These are phyloP conservation scores for Lentinula raphanica DNA, from an alignment of 768 basidiomycete genomes.

Conservation along the genomic window DNA sequence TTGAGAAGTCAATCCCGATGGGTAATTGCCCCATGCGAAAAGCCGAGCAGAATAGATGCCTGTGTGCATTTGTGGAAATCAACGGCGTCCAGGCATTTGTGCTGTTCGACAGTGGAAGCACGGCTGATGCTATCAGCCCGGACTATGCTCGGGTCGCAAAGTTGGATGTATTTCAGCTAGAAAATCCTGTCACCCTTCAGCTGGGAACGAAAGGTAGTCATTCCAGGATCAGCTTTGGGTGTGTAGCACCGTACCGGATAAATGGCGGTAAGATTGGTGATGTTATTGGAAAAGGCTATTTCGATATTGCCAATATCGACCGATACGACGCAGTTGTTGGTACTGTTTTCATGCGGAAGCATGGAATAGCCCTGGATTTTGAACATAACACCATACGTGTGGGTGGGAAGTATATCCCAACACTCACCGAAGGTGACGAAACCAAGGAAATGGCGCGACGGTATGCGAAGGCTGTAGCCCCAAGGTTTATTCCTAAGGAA, in stretches of 20 bases:
- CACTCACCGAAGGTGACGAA: not conserved
- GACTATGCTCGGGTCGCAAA: slow-evolving; percentile 13
- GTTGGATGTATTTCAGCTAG: slow-evolving; percentile 7
- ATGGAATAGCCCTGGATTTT: slow-evolving; percentile 13
- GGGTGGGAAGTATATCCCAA: slow-evolving; percentile 2
- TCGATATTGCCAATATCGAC: slow-evolving; percentile 23
- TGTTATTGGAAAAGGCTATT: slow-evolving; percentile 6
- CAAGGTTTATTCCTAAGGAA: not conserved
- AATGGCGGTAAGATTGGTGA: too few species aligned
- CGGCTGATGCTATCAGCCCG: slow-evolving; percentile 14
- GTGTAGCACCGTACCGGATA: not conserved
- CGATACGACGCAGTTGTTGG: slow-evolving; percentile 21
- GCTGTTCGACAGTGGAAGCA: slow-evolving; percentile 14
- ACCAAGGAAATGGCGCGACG: not conserved
- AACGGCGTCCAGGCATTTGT: not conserved
- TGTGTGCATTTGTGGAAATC: not conserved
- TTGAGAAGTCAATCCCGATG: too few species aligned
- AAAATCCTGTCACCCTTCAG: slow-evolving; percentile 13
- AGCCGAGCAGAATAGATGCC: not conserved
- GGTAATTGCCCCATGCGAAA: too few species aligned
- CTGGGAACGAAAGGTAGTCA: slow-evolving; percentile 16
- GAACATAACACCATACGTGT: slow-evolving; percentile 2
- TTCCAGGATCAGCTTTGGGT: slow-evolving; percentile 14
- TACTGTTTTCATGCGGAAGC: slow-evolving; percentile 15
- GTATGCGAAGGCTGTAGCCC: not conserved